A percentile compares a stretch with the other conserved stretches of the same genome.
Conservation (phyloP, 352 stramenopile species). For the Pythium dissotocum region DNA sequence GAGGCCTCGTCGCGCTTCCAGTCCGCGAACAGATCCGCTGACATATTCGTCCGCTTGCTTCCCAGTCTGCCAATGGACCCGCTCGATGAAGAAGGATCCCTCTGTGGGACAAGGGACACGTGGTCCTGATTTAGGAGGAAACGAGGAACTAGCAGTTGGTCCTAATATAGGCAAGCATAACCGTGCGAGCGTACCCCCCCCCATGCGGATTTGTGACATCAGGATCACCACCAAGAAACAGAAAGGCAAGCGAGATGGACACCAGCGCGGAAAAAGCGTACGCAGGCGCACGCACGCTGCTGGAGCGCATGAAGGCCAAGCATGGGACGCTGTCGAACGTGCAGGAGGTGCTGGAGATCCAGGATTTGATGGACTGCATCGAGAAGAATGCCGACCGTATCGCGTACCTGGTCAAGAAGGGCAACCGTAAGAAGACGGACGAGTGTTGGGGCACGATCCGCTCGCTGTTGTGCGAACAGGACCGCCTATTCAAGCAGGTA, state of each 20-base stretch:
- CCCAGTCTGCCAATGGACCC: not conserved
- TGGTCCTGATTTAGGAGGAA: not conserved
- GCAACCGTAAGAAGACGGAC: conserved; percentile 23
- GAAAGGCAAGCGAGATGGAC: conserved; percentile 7
- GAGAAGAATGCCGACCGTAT: conserved; percentile 77
- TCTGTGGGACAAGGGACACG: not conserved
- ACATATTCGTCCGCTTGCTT: conserved; percentile 46
- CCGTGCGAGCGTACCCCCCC: not conserved
- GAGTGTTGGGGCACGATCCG: conserved; percentile 33
- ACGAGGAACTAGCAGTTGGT: conserved; percentile 16
- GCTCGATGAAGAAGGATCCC: conserved; percentile 13
- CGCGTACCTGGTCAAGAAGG: conserved; percentile 47
- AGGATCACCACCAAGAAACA: not conserved
- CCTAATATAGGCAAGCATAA: not conserved
- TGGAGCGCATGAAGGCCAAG: conserved; percentile 23
- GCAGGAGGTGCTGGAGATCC: conserved; percentile 50
- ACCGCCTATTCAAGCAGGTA: conserved; percentile 29
- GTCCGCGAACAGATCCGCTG: conserved; percentile 87
- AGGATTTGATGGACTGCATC: conserved; percentile 67
- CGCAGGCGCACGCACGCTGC: conserved; percentile 14
- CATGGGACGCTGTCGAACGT: conserved; percentile 27
- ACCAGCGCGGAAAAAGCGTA: conserved; percentile 11
- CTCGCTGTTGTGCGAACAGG: conserved; percentile 63
- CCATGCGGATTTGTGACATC: not conserved
- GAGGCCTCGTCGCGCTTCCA: conserved; percentile 85